Base-by-base conservation (phyloP, 2,329 filamentous ascomycete species). In the Penicillium griseofulvum region DNA sequence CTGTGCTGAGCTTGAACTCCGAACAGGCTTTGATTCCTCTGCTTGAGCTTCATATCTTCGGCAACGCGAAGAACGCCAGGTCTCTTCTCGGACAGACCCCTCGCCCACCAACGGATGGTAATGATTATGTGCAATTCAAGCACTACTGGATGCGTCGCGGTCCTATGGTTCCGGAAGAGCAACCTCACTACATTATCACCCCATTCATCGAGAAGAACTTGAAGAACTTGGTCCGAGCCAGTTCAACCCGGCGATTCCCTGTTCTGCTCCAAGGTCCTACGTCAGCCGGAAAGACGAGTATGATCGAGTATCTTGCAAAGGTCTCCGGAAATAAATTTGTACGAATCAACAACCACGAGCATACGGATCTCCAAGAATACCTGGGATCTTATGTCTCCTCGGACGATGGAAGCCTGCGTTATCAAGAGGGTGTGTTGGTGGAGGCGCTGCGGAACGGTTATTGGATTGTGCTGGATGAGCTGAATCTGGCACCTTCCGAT, bases 271-370 rank as follows among this genome's bases (percentile, higher is more conserved):
- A 99, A 73, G 94, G 94, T 4, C 94, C 95, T 12, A 99, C 94
- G 0, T 99, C 95, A 5, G 90, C 93, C 12, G 94, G 94, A 61
- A 99, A 99, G 75, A 99, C 94, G 0, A 97, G 93, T 74, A 99
- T 99, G 94, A 96, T 99, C 39, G 93, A 97, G 74, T 97, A 96
- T 70, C 82, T 99, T 36, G 93, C 95, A n/a, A 94, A 96, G 68
- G 88, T 90, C 52, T 97, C 91, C 29, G 94, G 95, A 4, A 96
- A 99, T 71, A 94, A 90, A 68, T 99, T 97, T 69, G 91, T 99
- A 41, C 86, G 94, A 57, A 99, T 99, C 79, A 99, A 99, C 76
- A 99, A 99, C 65, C 94, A 99, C 74, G 95, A 99, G 70, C 94
- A 99, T 68, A 99, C 94, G 0, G 94, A 99, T 72, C 79, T 99